phyloP scores from a whole-genome alignment of 2,329 filamentous ascomycete species.

The Diatrype stigma region DNA sequence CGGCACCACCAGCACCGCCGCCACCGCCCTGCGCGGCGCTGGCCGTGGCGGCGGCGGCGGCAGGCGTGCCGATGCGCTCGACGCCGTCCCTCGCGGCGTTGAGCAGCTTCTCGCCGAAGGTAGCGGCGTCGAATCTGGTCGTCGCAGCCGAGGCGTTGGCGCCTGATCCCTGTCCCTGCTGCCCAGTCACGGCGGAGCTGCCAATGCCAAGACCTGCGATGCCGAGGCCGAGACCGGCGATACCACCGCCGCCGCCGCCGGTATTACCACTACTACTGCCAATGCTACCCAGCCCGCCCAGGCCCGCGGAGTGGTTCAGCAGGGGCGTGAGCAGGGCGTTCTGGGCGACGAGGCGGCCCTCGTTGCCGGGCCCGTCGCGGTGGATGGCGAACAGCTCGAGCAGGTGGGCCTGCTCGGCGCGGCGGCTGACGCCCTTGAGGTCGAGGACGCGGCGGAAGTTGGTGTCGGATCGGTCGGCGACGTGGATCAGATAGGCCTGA shows the following conservation, averaged over 20 bases:
- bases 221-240: constrained; percentile 36
- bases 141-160: too few species aligned
- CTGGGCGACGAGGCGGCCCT: constrained; percentile 65
- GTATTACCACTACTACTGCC: too few species aligned
- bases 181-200: constrained; percentile 29
- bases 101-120: constrained; percentile 81
- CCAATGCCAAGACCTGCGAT: constrained; percentile 40
- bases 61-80: constrained; percentile 66
- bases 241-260: constrained; percentile 26
- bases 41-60: constrained; percentile 24
- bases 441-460: constrained; percentile 98
- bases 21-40: constrained; percentile 26
- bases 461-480: constrained; percentile 84
- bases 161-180: too few species aligned
- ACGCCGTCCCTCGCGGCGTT: constrained; percentile 83
- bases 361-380: constrained; percentile 66
- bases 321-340: constrained; percentile 70
- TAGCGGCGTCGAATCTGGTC: constrained; percentile 84
- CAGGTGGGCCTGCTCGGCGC: constrained; percentile 75
- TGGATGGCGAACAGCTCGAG: constrained; percentile 81
- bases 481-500: constrained; percentile 96
- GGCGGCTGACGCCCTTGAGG: constrained; percentile 86
- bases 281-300: too few species aligned
- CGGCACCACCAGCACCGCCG: constrained; percentile 12
- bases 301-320: constrained; percentile 41